These are phyloP conservation scores for Aegilops umbellulata DNA, from an alignment of 176 grass and related monocot genomes.

Conservation along the genomic window DNA sequence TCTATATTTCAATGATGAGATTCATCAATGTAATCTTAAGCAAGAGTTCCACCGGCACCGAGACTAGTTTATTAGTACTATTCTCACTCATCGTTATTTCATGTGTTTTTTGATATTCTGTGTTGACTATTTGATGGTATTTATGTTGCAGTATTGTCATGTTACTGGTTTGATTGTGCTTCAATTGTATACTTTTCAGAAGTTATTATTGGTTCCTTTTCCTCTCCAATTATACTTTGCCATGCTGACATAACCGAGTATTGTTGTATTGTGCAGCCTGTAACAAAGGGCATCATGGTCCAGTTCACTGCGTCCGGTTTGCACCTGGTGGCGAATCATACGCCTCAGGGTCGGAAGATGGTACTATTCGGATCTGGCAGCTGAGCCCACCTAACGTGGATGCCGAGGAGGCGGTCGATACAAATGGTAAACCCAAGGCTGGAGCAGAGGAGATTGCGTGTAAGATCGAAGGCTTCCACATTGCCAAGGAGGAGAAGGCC, in stretches of 20 bases:
- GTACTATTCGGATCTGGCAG: conserved; percentile 86
- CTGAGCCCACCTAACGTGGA: conserved; percentile 43
- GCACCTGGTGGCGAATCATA: conserved; percentile 82
- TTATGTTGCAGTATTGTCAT: not conserved
- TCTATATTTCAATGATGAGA: not conserved
- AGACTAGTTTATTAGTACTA: not conserved
- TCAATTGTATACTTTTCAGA: not conserved
- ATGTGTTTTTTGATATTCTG: not conserved
- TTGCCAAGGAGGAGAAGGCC: not conserved
- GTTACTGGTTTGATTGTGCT: not conserved
- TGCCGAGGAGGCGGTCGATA: conserved; percentile 28
- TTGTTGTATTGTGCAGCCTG: conserved; percentile 35
- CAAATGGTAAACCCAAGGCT: conserved; percentile 48
- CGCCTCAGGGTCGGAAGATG: conserved; percentile 87
- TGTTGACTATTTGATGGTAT: not conserved
- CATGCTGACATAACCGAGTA: not conserved
- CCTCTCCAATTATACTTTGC: not conserved
- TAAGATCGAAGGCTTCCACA: conserved; percentile 69
- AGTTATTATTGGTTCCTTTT: not conserved
- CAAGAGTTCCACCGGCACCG: no score
- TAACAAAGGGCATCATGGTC: conserved; percentile 94
- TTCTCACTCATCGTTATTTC: not conserved
- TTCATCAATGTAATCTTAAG: not conserved
- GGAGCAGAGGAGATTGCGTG: conserved; percentile 50
- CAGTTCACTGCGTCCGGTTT: conserved; percentile 85